phyloP scores from a whole-genome alignment of 2,329 filamentous ascomycete species.

The Botrytis cinerea region DNA sequence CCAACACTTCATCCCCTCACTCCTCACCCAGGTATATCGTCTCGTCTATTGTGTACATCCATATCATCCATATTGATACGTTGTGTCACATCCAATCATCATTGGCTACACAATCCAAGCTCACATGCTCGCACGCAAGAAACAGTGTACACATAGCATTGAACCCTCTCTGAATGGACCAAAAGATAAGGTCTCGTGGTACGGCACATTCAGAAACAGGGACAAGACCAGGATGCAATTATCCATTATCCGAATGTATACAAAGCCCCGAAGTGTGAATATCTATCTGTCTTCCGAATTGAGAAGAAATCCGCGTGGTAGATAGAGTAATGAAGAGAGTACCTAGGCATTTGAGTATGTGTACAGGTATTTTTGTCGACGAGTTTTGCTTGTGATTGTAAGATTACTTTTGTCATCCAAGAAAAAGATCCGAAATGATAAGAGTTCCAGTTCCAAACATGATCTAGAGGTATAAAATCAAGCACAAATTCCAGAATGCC shows the following conservation, averaged over 20 bases:
- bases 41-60: not conserved
- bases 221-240: not conserved
- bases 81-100: not conserved
- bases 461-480: not conserved
- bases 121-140: not conserved
- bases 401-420: not conserved
- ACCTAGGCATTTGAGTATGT: conserved; percentile 5
- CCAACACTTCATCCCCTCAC: not conserved
- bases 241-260: conserved; percentile 13
- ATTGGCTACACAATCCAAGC: not conserved
- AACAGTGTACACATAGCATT: not conserved
- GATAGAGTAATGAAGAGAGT: not conserved
- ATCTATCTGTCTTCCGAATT: conserved; percentile 1
- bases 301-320: not conserved
- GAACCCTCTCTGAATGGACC: not conserved
- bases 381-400: conserved; percentile 17
- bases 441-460: not conserved
- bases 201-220: not conserved
- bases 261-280: conserved; percentile 1
- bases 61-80: not conserved
- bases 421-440: not conserved
- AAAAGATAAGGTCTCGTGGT: conserved; percentile 14
- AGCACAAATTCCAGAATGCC: not conserved
- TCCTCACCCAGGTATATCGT: not conserved
- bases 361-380: not conserved